Base-by-base conservation (phyloP, 257 asterid genomes). In the Mitragyna speciosa region DNA sequence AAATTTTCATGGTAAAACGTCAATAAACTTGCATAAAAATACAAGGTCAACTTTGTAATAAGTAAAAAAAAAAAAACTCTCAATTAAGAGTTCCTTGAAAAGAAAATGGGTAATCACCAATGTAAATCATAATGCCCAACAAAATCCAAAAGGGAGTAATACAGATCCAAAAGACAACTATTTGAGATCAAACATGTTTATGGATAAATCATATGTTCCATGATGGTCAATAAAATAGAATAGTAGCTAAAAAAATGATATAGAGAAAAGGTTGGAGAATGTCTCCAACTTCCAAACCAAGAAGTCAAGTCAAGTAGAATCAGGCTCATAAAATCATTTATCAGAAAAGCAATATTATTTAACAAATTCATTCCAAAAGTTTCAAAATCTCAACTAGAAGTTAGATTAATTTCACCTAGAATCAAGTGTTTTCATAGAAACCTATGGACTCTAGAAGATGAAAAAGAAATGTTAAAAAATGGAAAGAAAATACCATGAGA, bases 1-100 rank as follows among this genome's bases (percentile, higher is more conserved):
- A 73, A 82, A 75, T 8, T 81, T 81, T 68, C 72, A 71, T 12
- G 72, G 19, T 70, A 72, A 36, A 36, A 36, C 41, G 70, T 76
- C 15, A 68, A 5, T 43, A 69, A 70, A 45, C 33, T 61, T 45
- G 71, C 51, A 68, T 17, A 54, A 36, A 70, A 48, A 14, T 36
- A 76, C 10, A 52, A 12, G 58, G 12, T 5, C 33, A n/a, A 54
- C 7, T 2, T 22, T 36, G 24, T 49, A 31, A 73, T 43, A 52
- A 73, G 67, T 54, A 24, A 17, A 39, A n/a, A 63, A 39, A n/a
- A 63, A 28, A 73, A 36, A 2, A 36, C 41, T 36, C 41, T 36
- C 41, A 36, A 36, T 36, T 36, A 36, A 36, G 4, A 36, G 41
- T 36, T 36, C 41, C 41, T 36, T 36, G 41, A 36, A 36, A n/a